phyloP scores from a whole-genome alignment of 163 green algal genomes.

The Trebouxia gelatinosa region DNA sequence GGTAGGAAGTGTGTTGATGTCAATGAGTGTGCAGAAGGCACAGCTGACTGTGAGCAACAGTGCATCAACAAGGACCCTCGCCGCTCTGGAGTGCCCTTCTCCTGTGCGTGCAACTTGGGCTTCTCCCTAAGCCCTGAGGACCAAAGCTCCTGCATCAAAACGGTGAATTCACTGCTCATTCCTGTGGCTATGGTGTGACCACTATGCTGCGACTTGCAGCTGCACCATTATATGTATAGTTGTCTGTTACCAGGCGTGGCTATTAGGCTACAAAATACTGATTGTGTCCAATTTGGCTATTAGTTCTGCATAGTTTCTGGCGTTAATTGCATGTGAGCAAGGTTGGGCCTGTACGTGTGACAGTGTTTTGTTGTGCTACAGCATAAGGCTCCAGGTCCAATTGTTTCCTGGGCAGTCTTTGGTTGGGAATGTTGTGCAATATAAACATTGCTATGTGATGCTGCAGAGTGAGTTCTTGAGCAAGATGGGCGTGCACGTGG shows the following conservation, averaged over 20 bases:
- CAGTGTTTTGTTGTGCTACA: no score
- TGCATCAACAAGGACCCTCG: slow-evolving; percentile 38
- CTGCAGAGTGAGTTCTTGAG: slow-evolving; percentile 22
- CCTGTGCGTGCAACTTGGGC: slow-evolving; percentile 31
- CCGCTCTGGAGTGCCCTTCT: slow-evolving; percentile 28
- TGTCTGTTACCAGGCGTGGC: not conserved
- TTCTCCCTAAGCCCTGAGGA: slow-evolving; percentile 22
- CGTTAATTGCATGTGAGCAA: no score
- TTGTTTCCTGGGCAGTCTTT: no score
- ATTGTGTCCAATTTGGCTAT: not conserved
- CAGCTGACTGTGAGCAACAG: slow-evolving; percentile 19
- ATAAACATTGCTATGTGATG: slow-evolving; percentile 1
- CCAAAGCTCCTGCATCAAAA: slow-evolving; percentile 30
- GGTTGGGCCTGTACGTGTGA: no score
- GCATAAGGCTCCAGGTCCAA: no score
- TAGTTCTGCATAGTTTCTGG: no score
- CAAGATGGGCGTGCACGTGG: not conserved
- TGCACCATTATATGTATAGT: not conserved
- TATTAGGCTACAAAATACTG: no score
- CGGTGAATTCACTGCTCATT: not conserved
- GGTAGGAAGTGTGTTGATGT: slow-evolving; percentile 30
- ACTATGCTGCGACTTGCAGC: not conserved
- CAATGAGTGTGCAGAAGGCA: slow-evolving; percentile 33
- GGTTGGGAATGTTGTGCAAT: no score
- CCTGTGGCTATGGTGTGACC: not conserved